Evolutionary conservation across 371 early-diverging fungal genomes (phyloP).

Genomic region (Mortierella sp.): DNA sequence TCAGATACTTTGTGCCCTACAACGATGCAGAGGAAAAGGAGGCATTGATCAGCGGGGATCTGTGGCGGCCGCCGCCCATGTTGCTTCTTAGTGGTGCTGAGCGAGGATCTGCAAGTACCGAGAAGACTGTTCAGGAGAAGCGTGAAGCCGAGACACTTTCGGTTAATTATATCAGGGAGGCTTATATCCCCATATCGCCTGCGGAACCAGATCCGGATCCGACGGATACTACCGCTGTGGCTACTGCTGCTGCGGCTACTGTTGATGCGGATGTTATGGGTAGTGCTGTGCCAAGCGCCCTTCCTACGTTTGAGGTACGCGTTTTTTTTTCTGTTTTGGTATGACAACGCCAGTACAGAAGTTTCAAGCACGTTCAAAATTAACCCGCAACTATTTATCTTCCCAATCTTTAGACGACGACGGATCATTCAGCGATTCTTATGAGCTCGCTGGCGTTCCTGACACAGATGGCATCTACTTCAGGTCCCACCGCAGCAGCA

Average conservation of each 20-base stretch:
- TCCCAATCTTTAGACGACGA: background rate
- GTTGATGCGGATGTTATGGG: background rate
- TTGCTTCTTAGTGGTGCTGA: constrained; percentile 10
- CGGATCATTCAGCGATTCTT: constrained; percentile 19
- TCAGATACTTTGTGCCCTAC: constrained; percentile 33
- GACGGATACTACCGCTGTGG: background rate
- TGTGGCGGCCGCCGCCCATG: constrained; percentile 24
- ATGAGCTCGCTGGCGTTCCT: constrained; percentile 21
- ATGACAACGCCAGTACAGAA: background rate
- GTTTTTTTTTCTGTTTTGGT: background rate
- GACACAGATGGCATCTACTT: constrained; percentile 9
- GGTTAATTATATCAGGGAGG: constrained; percentile 29
- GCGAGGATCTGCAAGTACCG: constrained; percentile 28
- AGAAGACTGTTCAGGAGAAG: constrained; percentile 40
- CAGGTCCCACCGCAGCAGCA: background rate
- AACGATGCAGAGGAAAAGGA: constrained; percentile 12
- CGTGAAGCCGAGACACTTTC: constrained; percentile 43
- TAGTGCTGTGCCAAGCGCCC: background rate
- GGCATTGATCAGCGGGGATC: constrained; percentile 19
- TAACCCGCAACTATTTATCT: background rate
- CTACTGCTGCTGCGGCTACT: background rate
- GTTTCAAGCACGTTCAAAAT: background rate
- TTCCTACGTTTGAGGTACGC: background rate
- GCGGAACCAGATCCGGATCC: constrained; percentile 44
- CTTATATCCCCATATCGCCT: constrained; percentile 45